phyloP scores from a whole-genome alignment of 352 stramenopile genomes.

The Phytopythium helicoides region DNA sequence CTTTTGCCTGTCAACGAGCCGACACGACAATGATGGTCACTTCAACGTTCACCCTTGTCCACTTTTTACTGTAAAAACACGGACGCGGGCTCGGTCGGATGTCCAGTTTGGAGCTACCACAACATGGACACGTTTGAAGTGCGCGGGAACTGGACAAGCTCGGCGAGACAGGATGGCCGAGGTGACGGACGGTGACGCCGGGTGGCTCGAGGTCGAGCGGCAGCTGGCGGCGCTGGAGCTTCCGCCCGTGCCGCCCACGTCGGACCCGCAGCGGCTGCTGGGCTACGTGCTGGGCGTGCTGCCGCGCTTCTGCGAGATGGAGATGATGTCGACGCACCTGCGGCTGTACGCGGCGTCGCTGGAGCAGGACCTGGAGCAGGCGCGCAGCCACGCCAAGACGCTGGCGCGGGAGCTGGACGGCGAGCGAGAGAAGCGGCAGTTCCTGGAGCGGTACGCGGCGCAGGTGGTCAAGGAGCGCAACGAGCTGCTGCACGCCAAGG shows the following conservation, averaged over 20 bases:
- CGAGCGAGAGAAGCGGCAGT: constrained; percentile 78
- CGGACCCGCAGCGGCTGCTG: constrained; percentile 69
- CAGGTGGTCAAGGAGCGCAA: constrained; percentile 88
- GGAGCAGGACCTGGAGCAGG: constrained; percentile 75
- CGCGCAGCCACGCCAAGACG: constrained; percentile 56
- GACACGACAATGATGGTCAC: constrained; percentile 49
- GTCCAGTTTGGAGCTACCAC: no score
- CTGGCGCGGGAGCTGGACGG: constrained; percentile 41
- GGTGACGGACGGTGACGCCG: constrained; percentile 14
- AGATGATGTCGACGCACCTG: constrained; percentile 76
- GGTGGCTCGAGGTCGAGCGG: constrained; percentile 62
- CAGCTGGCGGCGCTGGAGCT: constrained; percentile 49
- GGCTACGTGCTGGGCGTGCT: constrained; percentile 74
- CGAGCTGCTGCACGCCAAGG: constrained; percentile 64
- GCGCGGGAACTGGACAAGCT: background rate
- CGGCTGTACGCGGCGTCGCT: constrained; percentile 66
- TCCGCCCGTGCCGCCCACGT: constrained; percentile 61
- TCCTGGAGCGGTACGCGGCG: constrained; percentile 75
- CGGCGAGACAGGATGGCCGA: background rate
- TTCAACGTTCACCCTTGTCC: no score
- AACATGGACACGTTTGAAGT: constrained; percentile 22
- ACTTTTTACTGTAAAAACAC: no score
- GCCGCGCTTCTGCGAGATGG: constrained; percentile 80
- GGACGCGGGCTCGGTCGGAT: no score
- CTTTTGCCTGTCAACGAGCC: no score